Evolutionary conservation across 1,284 basidiomycete species (phyloP), one percentile per base, ranked within the genome.

Genomic region (Ceratobasidium sp.): DNA sequence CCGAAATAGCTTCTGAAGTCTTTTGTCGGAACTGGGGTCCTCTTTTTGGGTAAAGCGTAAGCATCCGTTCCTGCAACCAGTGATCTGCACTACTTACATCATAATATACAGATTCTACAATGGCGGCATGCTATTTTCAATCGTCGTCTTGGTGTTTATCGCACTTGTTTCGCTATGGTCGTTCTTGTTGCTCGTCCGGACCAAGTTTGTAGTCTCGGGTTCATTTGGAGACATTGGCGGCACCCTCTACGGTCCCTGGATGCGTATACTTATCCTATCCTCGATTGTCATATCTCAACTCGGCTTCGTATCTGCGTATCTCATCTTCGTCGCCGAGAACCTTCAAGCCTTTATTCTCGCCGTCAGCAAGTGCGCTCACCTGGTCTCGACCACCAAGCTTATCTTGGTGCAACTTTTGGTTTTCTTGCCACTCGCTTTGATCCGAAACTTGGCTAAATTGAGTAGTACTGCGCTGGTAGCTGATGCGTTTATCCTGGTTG

Each of bases 171-270:
- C 96, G 2, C 87, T 99, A 1, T 96, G 95, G 86, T 96, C 96
- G 0, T 99, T 99, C 90, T 86, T 99, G 33, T 90, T 99, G 0
- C 90, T 99, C 52, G 92, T 98, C 61, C 89, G 94, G 85, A 92
- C 96, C 56, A 96, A 98, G 82, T 91, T 96, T 79, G 92, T 93
- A 56, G 94, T 98, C 12, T 93, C 93, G 3, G 97, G 96, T 17
- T 95, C 94, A 81, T 99, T 98, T 82, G 97, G 97, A 85, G 95
- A 99, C 83, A 97, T 99, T 80, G 97, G 98, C 50, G 97, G 98
- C 1, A 86, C 90, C 0, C 87, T 99, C 9, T 99, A 98, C 83
- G 97, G 98, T 2, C 91, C 92, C 9, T 94, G 93, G 90, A 96
- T 99, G 95, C 92, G 98, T 64, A 91, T 93, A 78, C 87, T 92